A percentile compares a stretch with the other conserved stretches of the same genome.
These are phyloP conservation scores for Xylaria sp. DNA, from an alignment of 2,329 filamentous ascomycete species.

Conservation along the genomic window DNA sequence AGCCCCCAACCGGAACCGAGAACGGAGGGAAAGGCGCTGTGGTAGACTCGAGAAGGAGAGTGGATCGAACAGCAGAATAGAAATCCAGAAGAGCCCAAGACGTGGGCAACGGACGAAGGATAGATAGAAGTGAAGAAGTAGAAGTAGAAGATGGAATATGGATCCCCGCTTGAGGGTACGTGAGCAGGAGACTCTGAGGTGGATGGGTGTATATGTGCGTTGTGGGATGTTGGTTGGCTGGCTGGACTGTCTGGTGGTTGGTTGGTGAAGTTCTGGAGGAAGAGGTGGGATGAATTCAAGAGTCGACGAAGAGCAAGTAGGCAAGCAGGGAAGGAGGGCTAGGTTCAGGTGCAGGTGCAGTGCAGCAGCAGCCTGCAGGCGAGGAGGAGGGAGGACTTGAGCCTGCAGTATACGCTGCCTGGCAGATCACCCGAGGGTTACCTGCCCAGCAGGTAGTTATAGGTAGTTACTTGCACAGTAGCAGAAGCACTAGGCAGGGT, in stretches of 20 bases:
- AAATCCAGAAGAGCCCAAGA: constrained; percentile 6
- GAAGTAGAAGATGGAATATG: constrained; percentile 10
- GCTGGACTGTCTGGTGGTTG: background rate
- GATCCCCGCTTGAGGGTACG: constrained; percentile 1
- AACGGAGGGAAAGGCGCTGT: background rate
- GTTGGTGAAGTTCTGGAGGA: background rate
- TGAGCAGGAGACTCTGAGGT: constrained; percentile 11
- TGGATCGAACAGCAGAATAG: background rate
- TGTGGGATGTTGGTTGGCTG: background rate
- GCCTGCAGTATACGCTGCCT: no score
- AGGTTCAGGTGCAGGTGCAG: constrained; percentile 28
- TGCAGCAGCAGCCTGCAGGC: background rate
- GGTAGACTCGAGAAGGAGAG: constrained; percentile 1
- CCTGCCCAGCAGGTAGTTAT: constrained; percentile 20
- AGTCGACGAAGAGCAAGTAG: background rate
- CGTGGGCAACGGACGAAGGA: constrained; percentile 2
- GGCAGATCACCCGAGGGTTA: no score
- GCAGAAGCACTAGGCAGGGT: background rate
- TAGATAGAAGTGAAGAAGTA: constrained; percentile 16
- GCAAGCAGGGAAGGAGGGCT: background rate
- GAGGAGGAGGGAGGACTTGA: no score
- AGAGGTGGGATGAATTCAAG: constrained; percentile 8
- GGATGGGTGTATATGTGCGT: constrained; percentile 1
- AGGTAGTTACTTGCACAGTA: constrained; percentile 16
- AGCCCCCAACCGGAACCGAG: constrained; percentile 6